Conservation (phyloP, 2,329 filamentous ascomycete species). For the Drechslerella stenobrocha region DNA sequence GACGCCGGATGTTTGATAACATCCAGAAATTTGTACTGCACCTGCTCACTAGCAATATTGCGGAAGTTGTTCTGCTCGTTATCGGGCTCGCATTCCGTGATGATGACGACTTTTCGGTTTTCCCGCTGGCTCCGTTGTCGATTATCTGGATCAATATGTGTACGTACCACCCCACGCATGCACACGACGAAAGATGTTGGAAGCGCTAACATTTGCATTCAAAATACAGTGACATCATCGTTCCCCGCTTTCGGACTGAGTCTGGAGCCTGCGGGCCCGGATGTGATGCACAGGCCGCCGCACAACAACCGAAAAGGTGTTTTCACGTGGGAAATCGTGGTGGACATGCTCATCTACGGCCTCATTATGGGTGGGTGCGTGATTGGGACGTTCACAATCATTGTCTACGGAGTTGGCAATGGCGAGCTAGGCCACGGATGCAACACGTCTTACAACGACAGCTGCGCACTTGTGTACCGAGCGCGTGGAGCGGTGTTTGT, state of each 20-base stretch:
- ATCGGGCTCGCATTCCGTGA: slow-evolving; percentile 82
- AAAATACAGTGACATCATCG: slow-evolving; percentile 65
- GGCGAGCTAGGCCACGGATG: slow-evolving; percentile 59
- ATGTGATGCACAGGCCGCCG: slow-evolving; percentile 79
- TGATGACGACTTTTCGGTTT: slow-evolving; percentile 70
- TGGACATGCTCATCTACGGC: slow-evolving; percentile 80
- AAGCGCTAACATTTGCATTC: neutral
- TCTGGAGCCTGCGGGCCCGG: slow-evolving; percentile 72
- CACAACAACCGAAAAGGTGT: slow-evolving; percentile 71
- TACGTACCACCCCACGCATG: too few relatives aligned
- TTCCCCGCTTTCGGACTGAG: slow-evolving; percentile 87
- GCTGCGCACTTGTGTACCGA: slow-evolving; percentile 69
- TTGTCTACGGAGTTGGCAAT: slow-evolving; percentile 65
- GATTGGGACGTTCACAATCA: slow-evolving; percentile 67
- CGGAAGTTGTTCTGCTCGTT: slow-evolving; percentile 77
- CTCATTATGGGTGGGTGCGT: slow-evolving; percentile 63
- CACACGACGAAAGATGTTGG: too few relatives aligned
- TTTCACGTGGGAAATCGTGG: slow-evolving; percentile 75
- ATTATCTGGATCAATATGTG: slow-evolving; percentile 92
- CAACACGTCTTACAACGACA: slow-evolving; percentile 63
- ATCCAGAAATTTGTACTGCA: slow-evolving; percentile 86
- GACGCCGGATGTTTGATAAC: slow-evolving; percentile 82
- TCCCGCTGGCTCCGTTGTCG: slow-evolving; percentile 80
- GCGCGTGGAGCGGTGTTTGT: slow-evolving; percentile 74
- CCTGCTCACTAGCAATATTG: slow-evolving; percentile 77